A percentile compares a stretch with the other conserved stretches of the same genome.
Evolutionary conservation across 257 asterid genomes (phyloP).

Genomic region (Solanum piurae): DNA sequence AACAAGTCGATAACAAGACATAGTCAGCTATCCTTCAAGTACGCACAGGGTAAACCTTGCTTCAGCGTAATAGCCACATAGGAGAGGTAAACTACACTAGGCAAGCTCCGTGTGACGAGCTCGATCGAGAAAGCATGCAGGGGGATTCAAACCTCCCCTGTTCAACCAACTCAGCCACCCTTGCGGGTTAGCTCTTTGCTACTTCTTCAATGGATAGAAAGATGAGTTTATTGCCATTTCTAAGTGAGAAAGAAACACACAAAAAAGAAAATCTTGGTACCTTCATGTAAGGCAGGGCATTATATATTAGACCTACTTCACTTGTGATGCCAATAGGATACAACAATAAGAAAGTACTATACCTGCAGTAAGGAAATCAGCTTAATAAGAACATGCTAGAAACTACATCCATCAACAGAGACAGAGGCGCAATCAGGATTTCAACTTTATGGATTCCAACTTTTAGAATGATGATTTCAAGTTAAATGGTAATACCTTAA

Average conservation of each 20-base stretch:
- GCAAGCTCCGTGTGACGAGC: background rate
- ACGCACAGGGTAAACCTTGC: background rate
- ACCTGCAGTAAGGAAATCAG: conserved; percentile 27
- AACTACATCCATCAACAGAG: background rate
- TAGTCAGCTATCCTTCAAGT: background rate
- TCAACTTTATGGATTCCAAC: background rate
- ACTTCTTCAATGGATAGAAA: background rate
- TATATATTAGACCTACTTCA: conserved; percentile 68
- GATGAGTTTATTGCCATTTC: background rate
- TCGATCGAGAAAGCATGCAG: background rate
- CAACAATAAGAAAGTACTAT: conserved; percentile 68
- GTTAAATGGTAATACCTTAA: conserved; percentile 19
- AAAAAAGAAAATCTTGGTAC: background rate
- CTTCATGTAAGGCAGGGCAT: conserved; percentile 56
- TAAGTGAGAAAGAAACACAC: background rate
- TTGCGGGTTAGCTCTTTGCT: background rate
- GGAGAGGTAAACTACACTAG: background rate
- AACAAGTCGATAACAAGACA: background rate
- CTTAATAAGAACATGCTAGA: background rate
- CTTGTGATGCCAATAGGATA: conserved; percentile 83
- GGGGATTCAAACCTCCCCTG: background rate
- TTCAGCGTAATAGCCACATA: background rate
- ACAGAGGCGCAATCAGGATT: background rate
- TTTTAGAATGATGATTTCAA: background rate
- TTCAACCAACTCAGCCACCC: background rate